phyloP scores from a whole-genome alignment of 2,329 filamentous ascomycete genomes.

The Aureobasidium sp. region DNA sequence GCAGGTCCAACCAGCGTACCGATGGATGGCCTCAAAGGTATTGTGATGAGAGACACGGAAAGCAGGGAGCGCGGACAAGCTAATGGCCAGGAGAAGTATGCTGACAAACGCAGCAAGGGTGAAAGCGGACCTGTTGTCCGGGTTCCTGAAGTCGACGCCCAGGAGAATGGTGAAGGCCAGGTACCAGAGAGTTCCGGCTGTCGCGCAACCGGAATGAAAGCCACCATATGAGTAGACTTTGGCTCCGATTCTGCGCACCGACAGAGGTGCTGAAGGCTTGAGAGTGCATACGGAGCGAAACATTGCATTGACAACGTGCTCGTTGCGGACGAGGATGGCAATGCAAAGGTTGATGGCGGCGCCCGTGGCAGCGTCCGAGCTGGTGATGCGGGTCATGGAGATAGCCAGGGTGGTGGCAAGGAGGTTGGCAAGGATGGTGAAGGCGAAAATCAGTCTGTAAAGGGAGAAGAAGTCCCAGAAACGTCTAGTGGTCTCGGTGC shows the following conservation, averaged over 20 bases:
- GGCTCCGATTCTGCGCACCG: slow-evolving; percentile 30
- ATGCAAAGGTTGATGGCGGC: slow-evolving; percentile 30
- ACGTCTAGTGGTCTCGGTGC: neutral
- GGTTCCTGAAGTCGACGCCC: slow-evolving; percentile 22
- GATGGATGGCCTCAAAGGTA: slow-evolving; percentile 63
- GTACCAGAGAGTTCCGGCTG: slow-evolving; percentile 39
- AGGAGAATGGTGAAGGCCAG: slow-evolving; percentile 32
- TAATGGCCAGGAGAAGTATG: slow-evolving; percentile 51
- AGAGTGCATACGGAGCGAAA: slow-evolving; percentile 29
- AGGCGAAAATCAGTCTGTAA: slow-evolving; percentile 27
- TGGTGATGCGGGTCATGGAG: slow-evolving; percentile 17
- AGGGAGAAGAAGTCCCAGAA: slow-evolving; percentile 26
- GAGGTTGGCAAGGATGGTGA: slow-evolving; percentile 26
- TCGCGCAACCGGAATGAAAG: slow-evolving; percentile 33
- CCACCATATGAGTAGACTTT: slow-evolving; percentile 38
- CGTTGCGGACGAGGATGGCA: slow-evolving; percentile 33
- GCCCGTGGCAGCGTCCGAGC: slow-evolving; percentile 27
- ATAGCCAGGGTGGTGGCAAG: slow-evolving; percentile 1
- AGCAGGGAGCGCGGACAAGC: slow-evolving; percentile 56
- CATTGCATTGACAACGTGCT: slow-evolving; percentile 35
- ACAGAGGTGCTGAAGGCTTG: slow-evolving; percentile 29
- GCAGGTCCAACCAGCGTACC: slow-evolving; percentile 65
- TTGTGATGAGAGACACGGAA: slow-evolving; percentile 60
- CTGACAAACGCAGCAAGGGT: slow-evolving; percentile 54
- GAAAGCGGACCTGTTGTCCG: slow-evolving; percentile 32